Base-by-base conservation (phyloP, 768 basidiomycete species). In the Boletus rubroflammeus region DNA sequence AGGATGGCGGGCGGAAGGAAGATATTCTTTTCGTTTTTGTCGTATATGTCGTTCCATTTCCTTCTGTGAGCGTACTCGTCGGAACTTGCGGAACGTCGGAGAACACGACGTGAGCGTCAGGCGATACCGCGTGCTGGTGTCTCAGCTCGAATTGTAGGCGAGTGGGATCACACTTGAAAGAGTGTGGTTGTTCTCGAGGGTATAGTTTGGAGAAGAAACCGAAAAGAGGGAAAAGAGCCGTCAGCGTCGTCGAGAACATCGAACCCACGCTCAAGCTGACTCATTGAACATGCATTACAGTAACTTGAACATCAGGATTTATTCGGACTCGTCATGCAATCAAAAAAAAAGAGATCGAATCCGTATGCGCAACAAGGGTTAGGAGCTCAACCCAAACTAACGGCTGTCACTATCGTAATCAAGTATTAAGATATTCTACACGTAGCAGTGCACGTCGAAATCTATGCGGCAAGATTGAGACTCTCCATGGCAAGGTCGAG, bases 401-500 rank as follows among this genome's bases (percentile, higher is more conserved):
- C 14, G 34, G 42, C 52, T 17, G 31, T 44, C 36, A 14, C 45
- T 51, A 57, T 49, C 46, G 10, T 47, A 44, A 15, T 51, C 46
- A 38, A 32, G 40, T 43, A 67, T 56, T 59, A 67, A 47, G 50
- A 26, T 53, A 51, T 54, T 49, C 34, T 63, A 55, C 21, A n/a
- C 34, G 26, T 54, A 48, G 31, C 13, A 14, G 19, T 29, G 39
- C 54, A 40, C 28, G 19, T 31, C 19, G 6, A 39, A 21, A n/a
- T 58, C 60, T 59, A 70, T 53, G 56, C 57, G 2, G 44, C 53
- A 2, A 71, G 55, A 38, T 49, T 60, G 38, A 86, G 71, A 21
- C 73, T 74, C 64, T 86, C 85, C 81, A 86, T 81, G 8, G 84
- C 84, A 49, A 86, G 70, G 32, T 79, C 81, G 31, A 86, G 78